phyloP scores from a whole-genome alignment of 228 moss, liverwort and hornwort species.

The Sphagnum magellanicum region DNA sequence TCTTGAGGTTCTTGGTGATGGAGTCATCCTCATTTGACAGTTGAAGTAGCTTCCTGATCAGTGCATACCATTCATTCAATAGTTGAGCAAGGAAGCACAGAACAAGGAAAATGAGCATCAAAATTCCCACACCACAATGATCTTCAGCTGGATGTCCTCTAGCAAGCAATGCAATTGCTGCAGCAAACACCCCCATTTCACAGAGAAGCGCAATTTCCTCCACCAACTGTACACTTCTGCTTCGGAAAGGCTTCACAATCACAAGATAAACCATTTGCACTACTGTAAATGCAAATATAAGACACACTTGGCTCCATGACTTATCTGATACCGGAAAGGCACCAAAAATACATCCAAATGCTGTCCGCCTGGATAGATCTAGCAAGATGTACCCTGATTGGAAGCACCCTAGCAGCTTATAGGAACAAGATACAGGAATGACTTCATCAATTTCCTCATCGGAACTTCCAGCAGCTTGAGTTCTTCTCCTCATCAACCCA shows the following conservation, averaged over 20 bases:
- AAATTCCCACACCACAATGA: conserved; percentile 44
- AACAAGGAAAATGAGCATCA: conserved; percentile 58
- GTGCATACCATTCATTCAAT: conserved; percentile 89
- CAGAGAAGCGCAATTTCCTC: conserved; percentile 79
- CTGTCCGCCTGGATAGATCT: conserved; percentile 60
- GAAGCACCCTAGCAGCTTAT: conserved; percentile 39
- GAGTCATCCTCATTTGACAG: conserved; percentile 66
- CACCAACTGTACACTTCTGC: conserved; percentile 76
- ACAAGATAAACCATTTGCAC: conserved; percentile 62
- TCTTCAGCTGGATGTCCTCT: conserved; percentile 41
- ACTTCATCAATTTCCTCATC: conserved; percentile 60
- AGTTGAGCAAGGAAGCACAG: conserved; percentile 80
- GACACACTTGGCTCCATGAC: conserved; percentile 68
- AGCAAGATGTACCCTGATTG: conserved; percentile 61
- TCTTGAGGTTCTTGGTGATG: conserved; percentile 33
- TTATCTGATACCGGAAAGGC: conserved; percentile 54
- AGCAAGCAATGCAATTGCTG: conserved; percentile 51
- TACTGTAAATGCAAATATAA: conserved; percentile 52
- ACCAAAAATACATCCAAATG: conserved; percentile 73
- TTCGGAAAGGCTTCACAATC: conserved; percentile 61
- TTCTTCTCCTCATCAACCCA: conserved; percentile 7
- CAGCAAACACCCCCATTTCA: conserved; percentile 69
- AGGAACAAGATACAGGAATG: conserved; percentile 23
- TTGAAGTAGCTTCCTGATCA: conserved; percentile 73
- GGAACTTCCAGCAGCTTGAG: conserved; percentile 41